Percentiles rank a stretch among this genome's conserved stretches.
phyloP scores from a whole-genome alignment of 345 rosid species.

The Geranium rotundifolium region DNA sequence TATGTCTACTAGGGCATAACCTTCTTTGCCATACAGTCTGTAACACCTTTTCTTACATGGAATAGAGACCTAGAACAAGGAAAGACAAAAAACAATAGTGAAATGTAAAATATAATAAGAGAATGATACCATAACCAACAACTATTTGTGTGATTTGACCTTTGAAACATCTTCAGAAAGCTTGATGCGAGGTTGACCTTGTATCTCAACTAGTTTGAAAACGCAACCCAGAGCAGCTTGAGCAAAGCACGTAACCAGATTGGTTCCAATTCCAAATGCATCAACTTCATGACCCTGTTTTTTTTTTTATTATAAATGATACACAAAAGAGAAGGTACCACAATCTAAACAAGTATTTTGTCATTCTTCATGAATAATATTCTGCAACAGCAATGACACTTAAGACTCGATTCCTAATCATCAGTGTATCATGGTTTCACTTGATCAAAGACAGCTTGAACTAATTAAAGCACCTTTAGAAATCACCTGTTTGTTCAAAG shows the following conservation, averaged over 20 bases:
- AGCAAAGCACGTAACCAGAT: slow-evolving; percentile 85
- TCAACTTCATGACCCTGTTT: slow-evolving; percentile 85
- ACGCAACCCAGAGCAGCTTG: slow-evolving; percentile 97
- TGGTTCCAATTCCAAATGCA: slow-evolving; percentile 89
- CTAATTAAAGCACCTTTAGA: not conserved
- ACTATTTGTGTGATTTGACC: slow-evolving; percentile 23
- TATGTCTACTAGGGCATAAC: slow-evolving; percentile 85
- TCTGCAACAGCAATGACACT: too few species aligned
- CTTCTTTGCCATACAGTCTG: slow-evolving; percentile 81
- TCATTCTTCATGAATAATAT: too few species aligned
- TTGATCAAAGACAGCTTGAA: too few species aligned
- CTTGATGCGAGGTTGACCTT: slow-evolving; percentile 84
- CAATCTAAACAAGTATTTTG: not conserved
- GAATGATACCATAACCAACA: not conserved
- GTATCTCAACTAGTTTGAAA: slow-evolving; percentile 94
- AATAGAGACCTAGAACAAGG: slow-evolving; percentile 55
- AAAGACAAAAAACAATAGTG: not conserved
- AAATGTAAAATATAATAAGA: not conserved
- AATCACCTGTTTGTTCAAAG: slow-evolving; percentile 81
- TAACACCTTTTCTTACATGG: slow-evolving; percentile 77
- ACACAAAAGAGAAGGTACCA: too few species aligned
- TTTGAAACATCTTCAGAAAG: slow-evolving; percentile 98
- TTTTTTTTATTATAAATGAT: not conserved
- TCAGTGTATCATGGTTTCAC: too few species aligned
- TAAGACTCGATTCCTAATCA: too few species aligned